Evolutionary conservation across 1,284 basidiomycete species (phyloP), one percentile per base, ranked within the genome.

Genomic region (Coniferiporia sulphurascens): DNA sequence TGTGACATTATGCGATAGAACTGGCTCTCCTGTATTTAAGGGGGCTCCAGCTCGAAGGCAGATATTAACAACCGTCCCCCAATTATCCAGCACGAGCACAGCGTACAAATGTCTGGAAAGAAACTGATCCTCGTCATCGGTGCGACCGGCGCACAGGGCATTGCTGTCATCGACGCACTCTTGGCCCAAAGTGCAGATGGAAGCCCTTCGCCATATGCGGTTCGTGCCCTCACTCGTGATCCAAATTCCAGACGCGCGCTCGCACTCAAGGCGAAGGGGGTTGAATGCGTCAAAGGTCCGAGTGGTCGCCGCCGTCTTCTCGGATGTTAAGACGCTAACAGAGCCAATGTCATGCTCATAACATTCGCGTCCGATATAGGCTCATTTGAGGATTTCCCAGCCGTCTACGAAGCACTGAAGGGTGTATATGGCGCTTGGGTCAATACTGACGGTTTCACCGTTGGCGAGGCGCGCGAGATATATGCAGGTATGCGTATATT

Each of bases 181-280:
- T n/a, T n/a, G n/a, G n/a, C n/a, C n/a, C n/a, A n/a, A n/a, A n/a
- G 62, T 50, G 58, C 66, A 21, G 73, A 77, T 58, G 78, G 76
- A 4, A 65, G 70, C 4, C 72, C 77, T 1, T 78, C 77, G 12
- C 78, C 78, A 0, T 82, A 79, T 65, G 65, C 69, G 5, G 70
- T 82, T 2, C 75, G 79, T 43, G 78, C 76, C 1, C 69, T 82
- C 57, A 81, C 79, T 5, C 73, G 80, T 36, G 71, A 81, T 58
- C 69, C 74, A 0, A 61, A 66, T 19, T 73, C 73, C 55, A 60
- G 65, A 34, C 69, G 78, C 1, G 75, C 77, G 1, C 65, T 70
- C 52, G 69, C 72, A 21, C 69, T 82, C 2, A 64, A 70, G 21
- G 67, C 67, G 32, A 68, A 72, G 43, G 79, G 79, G 6, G 75